Percentiles rank a stretch among this genome's conserved stretches.
Evolutionary conservation across 495 filamentous ascomycete genomes (phyloP).

Genomic region (Symbiotaphrina buchneri): DNA sequence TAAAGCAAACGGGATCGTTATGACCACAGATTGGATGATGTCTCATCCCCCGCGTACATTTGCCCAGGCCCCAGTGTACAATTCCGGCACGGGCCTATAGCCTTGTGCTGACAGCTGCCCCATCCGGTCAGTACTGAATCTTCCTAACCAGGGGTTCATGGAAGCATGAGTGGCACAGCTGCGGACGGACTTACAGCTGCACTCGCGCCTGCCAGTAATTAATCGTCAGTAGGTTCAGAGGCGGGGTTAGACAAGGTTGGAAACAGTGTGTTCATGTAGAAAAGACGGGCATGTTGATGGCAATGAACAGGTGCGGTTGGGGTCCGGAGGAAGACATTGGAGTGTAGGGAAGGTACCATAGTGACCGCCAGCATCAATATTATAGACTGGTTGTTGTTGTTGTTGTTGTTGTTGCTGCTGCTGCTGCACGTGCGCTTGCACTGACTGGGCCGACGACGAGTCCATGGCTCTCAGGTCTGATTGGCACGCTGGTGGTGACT

Average conservation of each 20-base stretch:
- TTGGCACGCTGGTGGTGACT: no score
- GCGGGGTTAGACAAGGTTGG: not conserved
- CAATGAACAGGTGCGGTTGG: not conserved
- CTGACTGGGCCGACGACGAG: no score
- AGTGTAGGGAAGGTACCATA: slow-evolving; percentile 39
- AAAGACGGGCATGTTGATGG: not conserved
- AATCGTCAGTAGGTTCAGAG: not conserved
- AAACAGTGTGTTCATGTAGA: not conserved
- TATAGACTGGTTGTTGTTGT: slow-evolving; percentile 46
- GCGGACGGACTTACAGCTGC: slow-evolving; percentile 37
- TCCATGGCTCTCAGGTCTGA: no score
- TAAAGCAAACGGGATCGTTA: not conserved
- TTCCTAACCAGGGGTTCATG: not conserved
- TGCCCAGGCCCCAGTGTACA: slow-evolving; percentile 86
- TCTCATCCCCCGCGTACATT: slow-evolving; percentile 35
- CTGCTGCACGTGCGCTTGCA: slow-evolving; percentile 26
- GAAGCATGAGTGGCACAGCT: slow-evolving; percentile 4
- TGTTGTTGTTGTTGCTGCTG: slow-evolving; percentile 26
- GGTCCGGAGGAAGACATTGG: not conserved
- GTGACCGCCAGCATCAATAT: slow-evolving; percentile 63
- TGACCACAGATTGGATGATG: not conserved
- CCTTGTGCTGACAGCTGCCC: slow-evolving; percentile 47
- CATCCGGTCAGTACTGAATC: slow-evolving; percentile 6
- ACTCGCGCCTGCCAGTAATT: slow-evolving; percentile 38
- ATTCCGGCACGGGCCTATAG: slow-evolving; percentile 59